Percentiles rank a stretch among this genome's conserved stretches.
Conservation (phyloP, 1,284 basidiomycete species). For the Macrocystidia cucumis region DNA sequence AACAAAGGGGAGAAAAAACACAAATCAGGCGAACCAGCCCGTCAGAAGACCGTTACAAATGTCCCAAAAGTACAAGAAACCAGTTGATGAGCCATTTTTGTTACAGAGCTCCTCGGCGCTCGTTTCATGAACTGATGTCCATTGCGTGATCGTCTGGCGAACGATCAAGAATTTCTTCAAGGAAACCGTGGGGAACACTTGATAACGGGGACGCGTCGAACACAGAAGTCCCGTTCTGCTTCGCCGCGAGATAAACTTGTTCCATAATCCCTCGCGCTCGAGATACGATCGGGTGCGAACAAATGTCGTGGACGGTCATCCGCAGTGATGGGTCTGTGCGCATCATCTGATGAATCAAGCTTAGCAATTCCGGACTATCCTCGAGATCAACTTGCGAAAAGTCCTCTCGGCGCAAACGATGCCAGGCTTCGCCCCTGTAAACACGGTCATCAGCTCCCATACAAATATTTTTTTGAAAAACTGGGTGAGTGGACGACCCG, state of each 20-base stretch:
- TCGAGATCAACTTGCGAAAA: constrained; percentile 83
- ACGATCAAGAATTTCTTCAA: constrained; percentile 51
- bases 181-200: constrained; percentile 46
- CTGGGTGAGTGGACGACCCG: constrained; percentile 8
- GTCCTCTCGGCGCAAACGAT: constrained; percentile 87
- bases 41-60: constrained; percentile 4
- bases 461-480: constrained; percentile 9
- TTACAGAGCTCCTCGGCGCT: constrained; percentile 2
- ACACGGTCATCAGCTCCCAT: constrained; percentile 14
- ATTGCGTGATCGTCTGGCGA: constrained; percentile 26
- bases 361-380: constrained; percentile 67
- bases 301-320: constrained; percentile 53
- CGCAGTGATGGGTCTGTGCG: constrained; percentile 59
- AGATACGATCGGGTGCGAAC: constrained; percentile 59
- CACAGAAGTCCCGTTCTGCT: constrained; percentile 29
- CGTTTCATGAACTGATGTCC: constrained; percentile 27
- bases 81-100: no score
- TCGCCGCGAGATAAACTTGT: constrained; percentile 30
- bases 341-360: constrained; percentile 77
- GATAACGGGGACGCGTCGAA: constrained; percentile 66
- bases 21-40: constrained; percentile 1
- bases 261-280: constrained; percentile 66
- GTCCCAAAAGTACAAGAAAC: constrained; percentile 8
- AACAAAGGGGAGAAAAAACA: constrained; percentile 6
- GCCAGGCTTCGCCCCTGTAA: constrained; percentile 84